Evolutionary conservation across 345 rosid species (phyloP).

Genomic region (rapeseed (Brassica napus)): DNA sequence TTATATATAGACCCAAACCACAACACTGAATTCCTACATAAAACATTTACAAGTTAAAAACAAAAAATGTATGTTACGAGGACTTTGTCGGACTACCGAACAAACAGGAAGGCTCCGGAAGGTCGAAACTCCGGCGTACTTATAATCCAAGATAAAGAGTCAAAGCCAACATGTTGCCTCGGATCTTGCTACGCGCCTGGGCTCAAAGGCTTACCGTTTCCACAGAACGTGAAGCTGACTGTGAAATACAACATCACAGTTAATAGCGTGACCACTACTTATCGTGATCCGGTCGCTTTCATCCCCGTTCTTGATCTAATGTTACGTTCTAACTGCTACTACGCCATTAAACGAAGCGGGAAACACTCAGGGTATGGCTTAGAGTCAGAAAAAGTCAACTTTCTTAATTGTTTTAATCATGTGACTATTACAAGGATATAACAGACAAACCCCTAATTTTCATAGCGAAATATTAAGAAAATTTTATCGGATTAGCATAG

Average conservation of each 20-base stretch:
- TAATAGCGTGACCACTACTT: not conserved
- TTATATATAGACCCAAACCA: constrained; percentile 3
- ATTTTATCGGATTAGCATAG: too few relatives aligned
- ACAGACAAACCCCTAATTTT: too few relatives aligned
- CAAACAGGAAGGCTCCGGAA: constrained; percentile 37
- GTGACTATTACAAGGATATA: not conserved
- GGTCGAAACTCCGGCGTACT: constrained; percentile 58
- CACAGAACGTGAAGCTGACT: constrained; percentile 23
- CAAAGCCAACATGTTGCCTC: constrained; percentile 49
- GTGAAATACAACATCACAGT: constrained; percentile 3
- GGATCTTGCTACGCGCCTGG: constrained; percentile 36
- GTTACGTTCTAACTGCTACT: constrained; percentile 47
- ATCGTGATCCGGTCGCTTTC: constrained; percentile 36
- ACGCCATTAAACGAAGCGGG: constrained; percentile 21
- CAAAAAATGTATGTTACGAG: constrained; percentile 36
- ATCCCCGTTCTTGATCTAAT: constrained; percentile 54
- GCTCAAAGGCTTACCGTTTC: constrained; percentile 33
- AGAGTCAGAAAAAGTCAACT: not conserved
- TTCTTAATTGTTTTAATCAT: not conserved
- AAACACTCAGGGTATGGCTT: constrained; percentile 32
- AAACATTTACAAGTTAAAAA: not conserved
- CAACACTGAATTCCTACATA: not conserved
- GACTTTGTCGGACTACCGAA: constrained; percentile 49
- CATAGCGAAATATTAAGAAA: too few relatives aligned
- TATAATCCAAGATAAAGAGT: constrained; percentile 59